Evolutionary conservation across 2,329 filamentous ascomycete species (phyloP).

Genomic region (Thielaviopsis musarum): DNA sequence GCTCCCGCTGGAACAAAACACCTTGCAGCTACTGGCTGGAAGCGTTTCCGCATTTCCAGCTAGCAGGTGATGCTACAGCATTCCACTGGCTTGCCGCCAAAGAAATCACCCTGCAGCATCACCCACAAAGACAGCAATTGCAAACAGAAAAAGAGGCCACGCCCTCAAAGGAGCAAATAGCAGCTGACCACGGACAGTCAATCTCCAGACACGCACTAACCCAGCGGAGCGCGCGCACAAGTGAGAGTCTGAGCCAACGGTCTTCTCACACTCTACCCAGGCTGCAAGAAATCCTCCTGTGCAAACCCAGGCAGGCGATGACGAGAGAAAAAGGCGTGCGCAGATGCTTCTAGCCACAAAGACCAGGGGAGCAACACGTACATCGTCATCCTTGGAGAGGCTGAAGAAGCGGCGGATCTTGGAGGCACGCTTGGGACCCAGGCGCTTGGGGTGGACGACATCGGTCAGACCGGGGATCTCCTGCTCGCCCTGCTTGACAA

Average conservation of each 20-base stretch:
- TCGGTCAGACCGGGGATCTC: slow-evolving; percentile 96
- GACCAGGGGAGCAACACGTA: slow-evolving; percentile 43
- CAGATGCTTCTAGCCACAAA: slow-evolving; percentile 20
- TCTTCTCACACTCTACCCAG: slow-evolving; percentile 44
- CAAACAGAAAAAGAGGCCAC: slow-evolving; percentile 9
- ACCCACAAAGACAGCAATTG: slow-evolving; percentile 1
- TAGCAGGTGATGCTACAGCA: background rate
- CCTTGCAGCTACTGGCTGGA: slow-evolving; percentile 11
- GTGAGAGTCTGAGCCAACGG: slow-evolving; percentile 13
- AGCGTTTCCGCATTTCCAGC: slow-evolving; percentile 5
- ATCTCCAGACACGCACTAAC: background rate
- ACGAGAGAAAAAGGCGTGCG: slow-evolving; percentile 30
- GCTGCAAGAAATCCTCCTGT: slow-evolving; percentile 25
- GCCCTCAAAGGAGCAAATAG: slow-evolving; percentile 7
- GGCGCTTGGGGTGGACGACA: slow-evolving; percentile 94
- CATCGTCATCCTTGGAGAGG: slow-evolving; percentile 99
- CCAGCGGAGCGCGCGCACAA: background rate
- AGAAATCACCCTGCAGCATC: background rate
- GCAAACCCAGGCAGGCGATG: slow-evolving; percentile 53
- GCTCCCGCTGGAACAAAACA: background rate
- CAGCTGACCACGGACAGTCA: slow-evolving; percentile 8
- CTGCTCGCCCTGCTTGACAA: slow-evolving; percentile 94
- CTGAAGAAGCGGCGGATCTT: slow-evolving; percentile 99
- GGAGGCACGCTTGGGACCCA: slow-evolving; percentile 98
- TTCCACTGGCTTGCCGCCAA: background rate